Percentiles rank a stretch among this genome's conserved stretches.
phyloP scores from a whole-genome alignment of 441 rosid species.

The Eruca vesicaria region DNA sequence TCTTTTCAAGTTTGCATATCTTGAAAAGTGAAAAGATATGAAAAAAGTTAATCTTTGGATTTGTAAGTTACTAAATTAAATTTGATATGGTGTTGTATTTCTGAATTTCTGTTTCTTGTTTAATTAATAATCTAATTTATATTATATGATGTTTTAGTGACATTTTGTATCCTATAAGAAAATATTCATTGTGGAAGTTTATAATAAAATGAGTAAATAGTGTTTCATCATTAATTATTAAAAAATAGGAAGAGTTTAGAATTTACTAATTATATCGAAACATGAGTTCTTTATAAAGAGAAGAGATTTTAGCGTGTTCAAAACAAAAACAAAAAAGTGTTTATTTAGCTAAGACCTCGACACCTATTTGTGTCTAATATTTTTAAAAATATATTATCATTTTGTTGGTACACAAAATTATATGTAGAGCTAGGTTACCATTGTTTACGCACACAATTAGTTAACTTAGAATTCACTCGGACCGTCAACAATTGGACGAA shows the following conservation, averaged over 20 bases:
- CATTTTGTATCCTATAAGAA: background rate
- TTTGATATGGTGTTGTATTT: background rate
- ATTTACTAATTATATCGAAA: background rate
- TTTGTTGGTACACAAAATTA: background rate
- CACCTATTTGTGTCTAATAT: background rate
- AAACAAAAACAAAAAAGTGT: no score
- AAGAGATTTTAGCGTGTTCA: no score
- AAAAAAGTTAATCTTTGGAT: background rate
- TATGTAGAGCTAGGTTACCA: slow-evolving; percentile 11
- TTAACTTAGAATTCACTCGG: slow-evolving; percentile 38
- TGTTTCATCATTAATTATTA: background rate
- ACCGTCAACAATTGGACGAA: slow-evolving; percentile 20
- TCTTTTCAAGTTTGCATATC: background rate
- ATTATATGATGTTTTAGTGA: background rate
- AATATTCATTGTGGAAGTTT: background rate
- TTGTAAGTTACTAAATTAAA: background rate
- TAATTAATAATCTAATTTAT: background rate
- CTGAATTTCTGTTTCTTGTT: background rate
- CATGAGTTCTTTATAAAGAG: background rate
- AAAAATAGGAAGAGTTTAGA: background rate
- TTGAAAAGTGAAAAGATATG: background rate
- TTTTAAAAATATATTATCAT: background rate
- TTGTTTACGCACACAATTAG: slow-evolving; percentile 12
- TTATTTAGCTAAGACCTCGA: background rate
- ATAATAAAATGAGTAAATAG: background rate